Conservation (phyloP, 331 rosid species). For the Spiraea crenata region DNA sequence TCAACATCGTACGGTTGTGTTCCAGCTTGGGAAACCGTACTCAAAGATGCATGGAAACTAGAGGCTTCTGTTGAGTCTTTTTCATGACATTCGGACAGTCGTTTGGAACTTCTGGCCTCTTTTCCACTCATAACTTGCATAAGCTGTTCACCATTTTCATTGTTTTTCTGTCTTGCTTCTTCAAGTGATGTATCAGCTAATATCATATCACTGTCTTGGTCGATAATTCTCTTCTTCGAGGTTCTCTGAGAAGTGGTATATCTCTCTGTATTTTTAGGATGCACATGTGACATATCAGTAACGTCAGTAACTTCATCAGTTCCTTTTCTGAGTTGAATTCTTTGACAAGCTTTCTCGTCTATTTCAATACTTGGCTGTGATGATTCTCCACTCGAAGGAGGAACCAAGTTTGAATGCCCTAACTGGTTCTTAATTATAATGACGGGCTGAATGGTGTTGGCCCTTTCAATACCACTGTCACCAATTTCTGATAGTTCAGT, state of each 20-base stretch:
- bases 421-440: constrained; percentile 38
- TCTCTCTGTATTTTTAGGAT: constrained; percentile 37
- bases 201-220: constrained; percentile 36
- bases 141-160: constrained; percentile 49
- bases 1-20: constrained; percentile 32
- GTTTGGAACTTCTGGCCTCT: too few relatives aligned
- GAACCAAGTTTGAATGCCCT: constrained; percentile 31
- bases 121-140: constrained; percentile 33
- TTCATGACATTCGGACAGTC: too few relatives aligned
- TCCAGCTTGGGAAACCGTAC: constrained; percentile 39
- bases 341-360: constrained; percentile 41
- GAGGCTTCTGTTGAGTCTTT: constrained; percentile 36
- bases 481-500: constrained; percentile 44
- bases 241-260: constrained; percentile 38
- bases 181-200: constrained; percentile 33
- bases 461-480: constrained; percentile 33
- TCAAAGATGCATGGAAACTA: constrained; percentile 36
- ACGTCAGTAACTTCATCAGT: constrained; percentile 35
- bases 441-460: constrained; percentile 37
- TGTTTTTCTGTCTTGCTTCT: constrained; percentile 43
- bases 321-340: constrained; percentile 43
- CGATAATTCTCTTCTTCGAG: constrained; percentile 32
- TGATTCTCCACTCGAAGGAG: constrained; percentile 30
- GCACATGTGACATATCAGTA: constrained; percentile 31
- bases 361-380: constrained; percentile 20